Evolutionary conservation across 2,329 filamentous ascomycete species (phyloP).

Genomic region (Aspergillus versicolor): DNA sequence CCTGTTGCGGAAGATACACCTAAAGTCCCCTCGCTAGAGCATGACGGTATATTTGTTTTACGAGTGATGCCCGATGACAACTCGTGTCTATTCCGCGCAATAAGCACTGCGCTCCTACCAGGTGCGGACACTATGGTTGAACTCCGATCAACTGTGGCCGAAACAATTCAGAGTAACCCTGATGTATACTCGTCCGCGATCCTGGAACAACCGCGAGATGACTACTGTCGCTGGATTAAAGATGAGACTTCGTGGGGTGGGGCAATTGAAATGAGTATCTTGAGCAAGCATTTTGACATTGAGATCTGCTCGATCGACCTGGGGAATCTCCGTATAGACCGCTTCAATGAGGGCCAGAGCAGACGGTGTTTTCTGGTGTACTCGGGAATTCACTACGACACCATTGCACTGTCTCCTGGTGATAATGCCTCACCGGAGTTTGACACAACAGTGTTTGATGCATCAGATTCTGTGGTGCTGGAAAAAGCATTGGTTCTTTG

Average conservation of each 20-base stretch:
- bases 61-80: constrained; percentile 98
- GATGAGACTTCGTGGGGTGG: constrained; percentile 84
- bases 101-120: constrained; percentile 75
- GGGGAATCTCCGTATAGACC: constrained; percentile 64
- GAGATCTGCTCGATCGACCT: constrained; percentile 87
- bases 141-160: constrained; percentile 74
- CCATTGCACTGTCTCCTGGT: constrained; percentile 71
- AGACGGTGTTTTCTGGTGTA: constrained; percentile 80
- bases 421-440: constrained; percentile 66
- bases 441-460: constrained; percentile 74
- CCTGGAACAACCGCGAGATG: constrained; percentile 68
- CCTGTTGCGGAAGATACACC: constrained; percentile 58
- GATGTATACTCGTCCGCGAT: constrained; percentile 73
- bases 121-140: constrained; percentile 67
- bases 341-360: constrained; percentile 72
- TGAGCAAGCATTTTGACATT: constrained; percentile 80
- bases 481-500: constrained; percentile 65
- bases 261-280: constrained; percentile 81
- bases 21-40: constrained; percentile 58
- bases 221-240: constrained; percentile 81
- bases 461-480: constrained; percentile 54
- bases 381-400: constrained; percentile 91
- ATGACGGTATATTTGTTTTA: constrained; percentile 64
- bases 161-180: constrained; percentile 71
- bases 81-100: constrained; percentile 87